phyloP scores from a whole-genome alignment of 345 rosid species.

The Eucalyptus erythrocorys region DNA sequence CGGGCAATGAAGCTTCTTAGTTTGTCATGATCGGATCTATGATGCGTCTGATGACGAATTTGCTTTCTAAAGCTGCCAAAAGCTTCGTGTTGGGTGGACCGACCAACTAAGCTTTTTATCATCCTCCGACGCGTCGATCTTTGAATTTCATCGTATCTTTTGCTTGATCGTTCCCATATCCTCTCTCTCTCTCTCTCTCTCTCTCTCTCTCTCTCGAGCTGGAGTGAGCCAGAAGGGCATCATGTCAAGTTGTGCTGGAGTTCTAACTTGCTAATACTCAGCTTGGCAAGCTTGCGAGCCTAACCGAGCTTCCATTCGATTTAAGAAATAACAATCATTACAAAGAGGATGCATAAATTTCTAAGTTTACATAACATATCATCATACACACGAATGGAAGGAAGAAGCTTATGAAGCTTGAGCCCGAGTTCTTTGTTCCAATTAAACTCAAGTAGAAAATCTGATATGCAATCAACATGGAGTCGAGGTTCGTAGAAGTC shows the following conservation, averaged over 20 bases:
- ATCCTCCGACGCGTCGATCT: background rate
- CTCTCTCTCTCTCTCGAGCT: background rate
- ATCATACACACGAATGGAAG: rapidly evolving
- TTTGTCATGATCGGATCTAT: background rate
- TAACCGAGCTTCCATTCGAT: rapidly evolving
- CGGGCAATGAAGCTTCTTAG: background rate
- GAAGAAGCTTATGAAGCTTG: background rate
- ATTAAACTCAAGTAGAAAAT: background rate
- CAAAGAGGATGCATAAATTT: background rate
- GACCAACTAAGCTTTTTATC: background rate
- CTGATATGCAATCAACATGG: background rate
- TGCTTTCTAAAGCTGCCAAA: background rate
- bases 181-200: background rate
- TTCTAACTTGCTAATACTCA: background rate
- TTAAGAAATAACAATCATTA: background rate
- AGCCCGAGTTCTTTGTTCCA: background rate
- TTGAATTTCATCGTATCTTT: background rate
- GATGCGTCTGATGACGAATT: background rate
- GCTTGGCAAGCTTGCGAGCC: background rate
- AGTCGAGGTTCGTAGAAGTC: background rate
- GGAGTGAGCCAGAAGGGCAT: background rate
- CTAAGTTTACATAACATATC: background rate
- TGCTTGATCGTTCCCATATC: background rate
- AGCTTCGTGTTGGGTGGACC: background rate
- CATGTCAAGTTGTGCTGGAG: background rate